These are phyloP conservation scores for Penicillium sp. DNA, from an alignment of 2,329 filamentous ascomycete species.

Conservation along the genomic window DNA sequence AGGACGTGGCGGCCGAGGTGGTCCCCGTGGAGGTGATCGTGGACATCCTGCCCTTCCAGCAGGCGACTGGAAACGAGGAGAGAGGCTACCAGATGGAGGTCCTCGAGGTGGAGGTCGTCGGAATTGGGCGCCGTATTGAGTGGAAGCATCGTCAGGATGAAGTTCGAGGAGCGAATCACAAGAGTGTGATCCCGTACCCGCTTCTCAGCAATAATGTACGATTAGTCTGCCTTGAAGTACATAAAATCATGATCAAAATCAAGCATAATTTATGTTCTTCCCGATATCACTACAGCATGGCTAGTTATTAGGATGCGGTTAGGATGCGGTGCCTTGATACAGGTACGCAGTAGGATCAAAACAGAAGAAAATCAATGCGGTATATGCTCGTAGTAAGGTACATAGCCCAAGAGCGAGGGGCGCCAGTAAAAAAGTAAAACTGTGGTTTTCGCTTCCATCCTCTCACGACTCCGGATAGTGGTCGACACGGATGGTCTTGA, in stretches of 20 bases:
- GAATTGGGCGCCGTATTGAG: slow-evolving; percentile 49
- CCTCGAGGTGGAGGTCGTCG: slow-evolving; percentile 45
- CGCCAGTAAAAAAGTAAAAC: slow-evolving; percentile 19
- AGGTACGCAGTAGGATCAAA: slow-evolving; percentile 1
- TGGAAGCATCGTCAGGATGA: background rate
- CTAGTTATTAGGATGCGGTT: background rate
- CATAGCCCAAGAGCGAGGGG: slow-evolving; percentile 29
- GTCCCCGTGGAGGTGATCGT: slow-evolving; percentile 49
- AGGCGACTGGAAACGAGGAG: slow-evolving; percentile 57
- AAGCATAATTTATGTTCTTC: background rate
- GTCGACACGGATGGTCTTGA: background rate
- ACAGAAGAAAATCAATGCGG: slow-evolving; percentile 38
- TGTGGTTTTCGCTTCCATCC: slow-evolving; percentile 14
- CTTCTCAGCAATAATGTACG: slow-evolving; percentile 20
- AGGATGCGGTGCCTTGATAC: background rate
- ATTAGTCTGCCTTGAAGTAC: slow-evolving; percentile 17
- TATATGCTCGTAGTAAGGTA: slow-evolving; percentile 44
- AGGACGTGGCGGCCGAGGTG: slow-evolving; percentile 48
- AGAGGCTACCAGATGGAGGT: slow-evolving; percentile 51
- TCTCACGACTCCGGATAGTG: background rate
- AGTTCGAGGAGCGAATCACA: background rate
- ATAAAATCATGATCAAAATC: slow-evolving; percentile 4
- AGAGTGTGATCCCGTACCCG: slow-evolving; percentile 15
- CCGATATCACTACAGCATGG: background rate
- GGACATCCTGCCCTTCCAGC: slow-evolving; percentile 42